Evolutionary conservation across 2,329 filamentous ascomycete species (phyloP).

Genomic region (Boeremia lycopersici): DNA sequence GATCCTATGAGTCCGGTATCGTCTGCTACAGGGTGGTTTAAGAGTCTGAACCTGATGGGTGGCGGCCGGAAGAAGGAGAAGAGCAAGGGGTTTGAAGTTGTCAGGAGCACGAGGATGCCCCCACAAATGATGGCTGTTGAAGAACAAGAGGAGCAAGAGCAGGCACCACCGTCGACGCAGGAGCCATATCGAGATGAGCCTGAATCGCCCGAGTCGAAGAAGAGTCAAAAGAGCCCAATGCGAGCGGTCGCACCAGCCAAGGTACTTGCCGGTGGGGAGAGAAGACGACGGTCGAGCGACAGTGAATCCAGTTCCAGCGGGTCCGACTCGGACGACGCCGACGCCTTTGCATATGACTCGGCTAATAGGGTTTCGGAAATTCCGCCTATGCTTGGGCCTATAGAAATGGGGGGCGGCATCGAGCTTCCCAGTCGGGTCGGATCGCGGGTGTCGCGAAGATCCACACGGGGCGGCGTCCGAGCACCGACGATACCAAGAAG

Average conservation of each 20-base stretch:
- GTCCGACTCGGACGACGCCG: conserved; percentile 50
- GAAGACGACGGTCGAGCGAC: conserved; percentile 53
- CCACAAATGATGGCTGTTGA: conserved; percentile 69
- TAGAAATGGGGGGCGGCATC: conserved; percentile 65
- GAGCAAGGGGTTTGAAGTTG: conserved; percentile 95
- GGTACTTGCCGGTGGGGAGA: conserved; percentile 34
- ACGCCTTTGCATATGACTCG: conserved; percentile 50
- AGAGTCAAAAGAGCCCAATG: conserved; percentile 13
- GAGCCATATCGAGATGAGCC: conserved; percentile 63
- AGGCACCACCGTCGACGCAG: conserved; percentile 31
- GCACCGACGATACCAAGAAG: conserved; percentile 66
- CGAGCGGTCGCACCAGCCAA: conserved; percentile 23
- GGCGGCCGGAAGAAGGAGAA: conserved; percentile 91
- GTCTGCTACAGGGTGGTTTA: conserved; percentile 88
- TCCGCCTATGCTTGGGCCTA: conserved; percentile 64
- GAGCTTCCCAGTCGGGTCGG: conserved; percentile 68
- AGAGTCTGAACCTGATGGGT: conserved; percentile 67
- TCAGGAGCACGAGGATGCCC: conserved; percentile 85
- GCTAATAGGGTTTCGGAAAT: conserved; percentile 53
- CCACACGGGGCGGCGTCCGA: conserved; percentile 37
- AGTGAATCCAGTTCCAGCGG: conserved; percentile 21
- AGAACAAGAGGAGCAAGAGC: conserved; percentile 61
- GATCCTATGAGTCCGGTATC: conserved; percentile 92
- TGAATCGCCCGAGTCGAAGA: conserved; percentile 31
- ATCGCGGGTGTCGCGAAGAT: conserved; percentile 60